A percentile compares a stretch with the other conserved stretches of the same genome.
Conservation (phyloP, 805 yeast genomes). For the Candida chauliodis region DNA sequence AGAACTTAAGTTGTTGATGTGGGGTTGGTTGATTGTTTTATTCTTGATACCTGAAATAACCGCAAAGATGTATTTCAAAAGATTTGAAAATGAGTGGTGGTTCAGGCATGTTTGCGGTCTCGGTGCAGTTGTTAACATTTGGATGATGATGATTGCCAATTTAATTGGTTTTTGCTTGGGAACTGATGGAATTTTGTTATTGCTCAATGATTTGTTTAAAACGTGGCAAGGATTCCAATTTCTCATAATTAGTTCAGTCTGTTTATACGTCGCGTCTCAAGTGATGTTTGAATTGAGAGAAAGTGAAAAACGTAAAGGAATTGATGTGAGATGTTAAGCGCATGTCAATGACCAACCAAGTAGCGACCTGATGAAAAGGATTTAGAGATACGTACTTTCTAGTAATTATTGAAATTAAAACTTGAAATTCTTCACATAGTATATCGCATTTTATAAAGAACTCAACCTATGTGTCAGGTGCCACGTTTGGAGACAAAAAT, state of each 20-base stretch:
- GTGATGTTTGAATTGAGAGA: constrained; percentile 94
- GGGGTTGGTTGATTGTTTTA: constrained; percentile 95
- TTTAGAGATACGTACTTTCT: no score
- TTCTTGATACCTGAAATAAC: constrained; percentile 83
- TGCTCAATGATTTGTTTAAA: constrained; percentile 66
- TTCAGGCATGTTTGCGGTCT: constrained; percentile 77
- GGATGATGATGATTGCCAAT: constrained; percentile 98
- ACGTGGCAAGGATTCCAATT: constrained; percentile 69
- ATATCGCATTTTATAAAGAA: no score
- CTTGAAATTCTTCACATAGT: no score
- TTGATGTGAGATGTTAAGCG: constrained; percentile 75
- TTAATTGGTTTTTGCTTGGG: constrained; percentile 94
- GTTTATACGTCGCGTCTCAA: constrained; percentile 81
- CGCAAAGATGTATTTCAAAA: constrained; percentile 46
- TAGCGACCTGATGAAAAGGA: no score
- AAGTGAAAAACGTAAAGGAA: constrained; percentile 77
- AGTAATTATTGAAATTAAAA: no score
- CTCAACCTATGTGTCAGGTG: no score
- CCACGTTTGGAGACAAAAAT: no score
- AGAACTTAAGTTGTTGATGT: constrained; percentile 74
- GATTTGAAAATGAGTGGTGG: constrained; percentile 53
- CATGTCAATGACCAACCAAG: no score
- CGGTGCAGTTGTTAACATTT: constrained; percentile 86
- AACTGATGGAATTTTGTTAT: constrained; percentile 69
- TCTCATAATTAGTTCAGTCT: constrained; percentile 54